Evolutionary conservation across 2,329 filamentous ascomycete genomes (phyloP).

Genomic region (Penicillium palitans): DNA sequence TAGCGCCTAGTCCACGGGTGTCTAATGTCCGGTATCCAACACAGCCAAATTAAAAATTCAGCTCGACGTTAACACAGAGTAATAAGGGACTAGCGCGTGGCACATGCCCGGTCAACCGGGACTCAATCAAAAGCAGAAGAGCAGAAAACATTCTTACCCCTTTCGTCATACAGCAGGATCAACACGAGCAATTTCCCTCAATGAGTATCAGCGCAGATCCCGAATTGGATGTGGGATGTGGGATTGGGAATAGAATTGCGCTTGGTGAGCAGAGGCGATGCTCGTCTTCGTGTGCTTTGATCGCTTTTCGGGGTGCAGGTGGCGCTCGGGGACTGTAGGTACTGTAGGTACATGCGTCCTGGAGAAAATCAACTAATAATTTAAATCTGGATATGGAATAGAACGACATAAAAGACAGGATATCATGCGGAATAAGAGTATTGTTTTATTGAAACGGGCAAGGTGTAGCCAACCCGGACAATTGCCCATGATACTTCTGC

Average conservation of each 20-base stretch:
- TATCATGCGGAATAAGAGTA: not conserved
- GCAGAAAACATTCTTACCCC: slow-evolving; percentile 2
- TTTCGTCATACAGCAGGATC: slow-evolving; percentile 16
- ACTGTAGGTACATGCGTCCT: slow-evolving; percentile 3
- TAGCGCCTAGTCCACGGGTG: not conserved
- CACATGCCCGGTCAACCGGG: slow-evolving; percentile 8
- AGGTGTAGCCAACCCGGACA: not conserved
- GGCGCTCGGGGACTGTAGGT: slow-evolving; percentile 8
- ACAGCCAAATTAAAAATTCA: slow-evolving; percentile 13
- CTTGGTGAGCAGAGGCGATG: not conserved
- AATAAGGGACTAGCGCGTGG: slow-evolving; percentile 14
- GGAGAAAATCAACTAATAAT: not conserved
- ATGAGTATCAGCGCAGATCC: not conserved
- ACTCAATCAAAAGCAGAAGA: slow-evolving; percentile 8
- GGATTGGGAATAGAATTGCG: not conserved
- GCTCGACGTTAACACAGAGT: slow-evolving; percentile 24
- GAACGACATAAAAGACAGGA: not conserved
- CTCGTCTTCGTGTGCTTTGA: slow-evolving; percentile 14
- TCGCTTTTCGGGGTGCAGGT: slow-evolving; percentile 9
- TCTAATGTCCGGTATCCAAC: not conserved
- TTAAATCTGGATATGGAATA: not conserved
- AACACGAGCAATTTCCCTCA: not conserved
- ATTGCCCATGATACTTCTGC: not conserved
- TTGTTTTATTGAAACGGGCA: not conserved
- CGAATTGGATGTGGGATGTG: not conserved